Evolutionary conservation across 495 filamentous ascomycete species (phyloP), one percentile per base, ranked within the genome.

Genomic region (Bryoglossum gracile): DNA sequence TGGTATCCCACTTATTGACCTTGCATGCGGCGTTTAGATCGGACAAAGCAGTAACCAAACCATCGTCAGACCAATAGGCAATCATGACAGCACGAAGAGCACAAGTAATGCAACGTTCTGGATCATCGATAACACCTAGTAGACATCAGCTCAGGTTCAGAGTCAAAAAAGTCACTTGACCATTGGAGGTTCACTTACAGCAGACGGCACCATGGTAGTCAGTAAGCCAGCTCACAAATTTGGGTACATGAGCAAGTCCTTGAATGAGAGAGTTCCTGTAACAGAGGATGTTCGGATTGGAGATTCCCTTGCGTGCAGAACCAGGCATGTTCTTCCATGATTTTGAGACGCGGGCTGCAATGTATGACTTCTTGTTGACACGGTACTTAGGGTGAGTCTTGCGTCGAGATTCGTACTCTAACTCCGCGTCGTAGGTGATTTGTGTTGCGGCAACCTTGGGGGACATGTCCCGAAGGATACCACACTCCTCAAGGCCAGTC

Each of bases 201-300:
- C 33, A 10, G 9, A 51, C 35, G 2, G 30, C 26, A 8, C 34
- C 44, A 30, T 60, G 57, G 33, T 56, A 45, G 8, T 50, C 40
- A 13, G 48, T 11, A 6, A 71, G 23, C 62, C 63, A 76, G 19
- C 68, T 64, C 11, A 68, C 28, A 11, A 76, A 51, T 3, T 60
- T 39, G 1, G 69, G 68, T 0, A 53, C 51, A 56, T 76, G 70
- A 6, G 75, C 48, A 16, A 75, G 59, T n/a, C 65, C 45, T 39
- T 67, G 57, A 10, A 73, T 49, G 11, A 62, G 53, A 23, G 56
- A 60, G 53, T 73, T 69, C 13, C 69, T 61, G 56, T 75, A 76
- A 56, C 72, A 74, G 16, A 66, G 43, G 17, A 26, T 33, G 18
- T 53, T 59, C 22, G 53, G 21, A 26, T 62, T 62, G 11, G 10